A percentile compares a stretch with the other conserved stretches of the same genome.
These are phyloP conservation scores for Ascochyta fabae DNA, from an alignment of 2,329 filamentous ascomycete species.

Conservation along the genomic window DNA sequence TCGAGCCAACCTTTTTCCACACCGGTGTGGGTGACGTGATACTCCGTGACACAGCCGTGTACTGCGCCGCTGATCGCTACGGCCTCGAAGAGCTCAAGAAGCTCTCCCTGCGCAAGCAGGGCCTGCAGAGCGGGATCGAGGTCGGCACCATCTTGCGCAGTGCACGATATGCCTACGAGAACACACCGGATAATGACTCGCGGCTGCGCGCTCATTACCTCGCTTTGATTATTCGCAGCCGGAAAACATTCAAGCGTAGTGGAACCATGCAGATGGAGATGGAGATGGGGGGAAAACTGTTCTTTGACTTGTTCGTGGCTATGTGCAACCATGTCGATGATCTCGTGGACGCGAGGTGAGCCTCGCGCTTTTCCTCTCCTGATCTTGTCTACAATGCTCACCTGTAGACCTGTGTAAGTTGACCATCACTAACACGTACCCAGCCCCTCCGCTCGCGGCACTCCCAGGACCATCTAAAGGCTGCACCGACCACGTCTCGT, in stretches of 20 bases:
- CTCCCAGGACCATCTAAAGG: conserved; percentile 36
- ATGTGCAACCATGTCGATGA: conserved; percentile 99
- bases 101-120: conserved; percentile 91
- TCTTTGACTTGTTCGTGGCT: conserved; percentile 97
- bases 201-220: conserved; percentile 95
- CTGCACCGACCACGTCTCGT: conserved; percentile 19
- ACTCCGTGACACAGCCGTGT: conserved; percentile 91
- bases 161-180: conserved; percentile 92
- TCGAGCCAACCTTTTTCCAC: conserved; percentile 80
- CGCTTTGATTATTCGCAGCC: conserved; percentile 94
- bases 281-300: conserved; percentile 92
- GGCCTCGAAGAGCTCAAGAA: conserved; percentile 91
- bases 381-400: neutral
- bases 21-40: conserved; percentile 75
- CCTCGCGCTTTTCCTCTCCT: conserved; percentile 28
- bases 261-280: conserved; percentile 99
- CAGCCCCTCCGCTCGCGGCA: conserved; percentile 31
- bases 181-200: conserved; percentile 92
- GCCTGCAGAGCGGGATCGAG: conserved; percentile 89
- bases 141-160: conserved; percentile 89
- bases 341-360: conserved; percentile 78
- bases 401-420: conserved; percentile 12
- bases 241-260: conserved; percentile 96
- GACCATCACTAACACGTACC: conserved; percentile 19
- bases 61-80: conserved; percentile 90